phyloP scores from a whole-genome alignment of 768 basidiomycete species.

The Paxillus rubicundulus region DNA sequence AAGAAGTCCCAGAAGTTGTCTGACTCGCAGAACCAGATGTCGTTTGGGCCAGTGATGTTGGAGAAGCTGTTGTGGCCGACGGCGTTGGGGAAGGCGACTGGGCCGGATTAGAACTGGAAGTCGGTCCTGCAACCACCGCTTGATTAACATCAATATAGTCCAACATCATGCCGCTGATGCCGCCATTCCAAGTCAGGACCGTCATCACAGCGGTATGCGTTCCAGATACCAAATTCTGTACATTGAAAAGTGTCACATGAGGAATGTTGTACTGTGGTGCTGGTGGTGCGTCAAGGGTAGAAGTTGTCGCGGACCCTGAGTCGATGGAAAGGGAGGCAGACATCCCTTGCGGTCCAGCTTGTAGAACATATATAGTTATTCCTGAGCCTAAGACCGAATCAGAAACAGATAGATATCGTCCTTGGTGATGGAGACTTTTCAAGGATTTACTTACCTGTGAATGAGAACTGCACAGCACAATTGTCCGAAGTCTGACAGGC shows the following conservation, averaged over 20 bases:
- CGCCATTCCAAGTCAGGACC: conserved; percentile 24
- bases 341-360: conserved; percentile 26
- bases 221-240: conserved; percentile 22
- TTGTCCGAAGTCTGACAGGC: conserved; percentile 22
- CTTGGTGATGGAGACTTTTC: not conserved
- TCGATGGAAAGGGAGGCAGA: conserved; percentile 27
- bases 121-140: conserved; percentile 10
- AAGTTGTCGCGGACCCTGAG: conserved; percentile 19
- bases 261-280: conserved; percentile 25
- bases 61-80: not conserved
- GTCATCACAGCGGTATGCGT: conserved; percentile 23
- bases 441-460: conserved; percentile 14
- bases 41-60: not conserved
- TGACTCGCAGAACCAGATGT: conserved; percentile 2
- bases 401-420: not conserved
- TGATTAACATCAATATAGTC: conserved; percentile 28
- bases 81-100: conserved; percentile 9
- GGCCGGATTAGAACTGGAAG: conserved; percentile 1
- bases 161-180: conserved; percentile 28
- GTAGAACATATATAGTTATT: conserved; percentile 29
- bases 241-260: conserved; percentile 16
- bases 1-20: not conserved
- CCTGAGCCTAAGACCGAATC: conserved; percentile 19
- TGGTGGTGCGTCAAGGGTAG: conserved; percentile 21
- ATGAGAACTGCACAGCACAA: conserved; percentile 25